Conservation (phyloP, 2,329 filamentous ascomycete species). For the Diaporthe citriasiana region DNA sequence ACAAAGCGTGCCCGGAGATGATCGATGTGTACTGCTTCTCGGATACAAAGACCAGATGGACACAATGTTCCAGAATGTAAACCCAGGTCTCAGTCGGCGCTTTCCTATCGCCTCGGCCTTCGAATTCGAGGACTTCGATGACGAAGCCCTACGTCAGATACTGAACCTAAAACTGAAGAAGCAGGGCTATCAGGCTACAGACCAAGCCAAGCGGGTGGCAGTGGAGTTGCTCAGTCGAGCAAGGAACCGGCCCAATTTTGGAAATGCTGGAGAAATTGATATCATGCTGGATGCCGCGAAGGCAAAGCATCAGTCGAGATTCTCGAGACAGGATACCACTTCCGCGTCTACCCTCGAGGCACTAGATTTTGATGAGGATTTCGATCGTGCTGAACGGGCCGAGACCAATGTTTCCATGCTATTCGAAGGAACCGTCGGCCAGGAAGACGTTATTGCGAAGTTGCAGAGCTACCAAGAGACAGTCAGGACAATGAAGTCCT, state of each 20-base stretch:
- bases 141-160: slow-evolving; percentile 70
- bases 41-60: slow-evolving; percentile 80
- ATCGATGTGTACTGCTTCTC: slow-evolving; percentile 79
- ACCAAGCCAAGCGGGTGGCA: slow-evolving; percentile 65
- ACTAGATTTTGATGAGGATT: slow-evolving; percentile 71
- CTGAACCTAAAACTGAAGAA: slow-evolving; percentile 73
- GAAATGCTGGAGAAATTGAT: slow-evolving; percentile 82
- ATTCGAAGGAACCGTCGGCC: slow-evolving; percentile 72
- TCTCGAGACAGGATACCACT: slow-evolving; percentile 45
- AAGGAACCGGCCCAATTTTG: slow-evolving; percentile 75
- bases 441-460: slow-evolving; percentile 65
- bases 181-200: slow-evolving; percentile 66
- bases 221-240: slow-evolving; percentile 72
- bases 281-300: slow-evolving; percentile 74
- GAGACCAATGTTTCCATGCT: slow-evolving; percentile 65
- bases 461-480: slow-evolving; percentile 69
- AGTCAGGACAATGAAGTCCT: slow-evolving; percentile 63
- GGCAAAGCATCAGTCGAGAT: slow-evolving; percentile 50
- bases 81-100: slow-evolving; percentile 76
- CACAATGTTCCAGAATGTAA: slow-evolving; percentile 80
- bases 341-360: slow-evolving; percentile 50
- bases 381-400: slow-evolving; percentile 63
- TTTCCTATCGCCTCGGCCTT: slow-evolving; percentile 77
- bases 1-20: slow-evolving; percentile 77
- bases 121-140: slow-evolving; percentile 76